phyloP scores from a whole-genome alignment of 352 stramenopile species.

The Globisporangium canariense region DNA sequence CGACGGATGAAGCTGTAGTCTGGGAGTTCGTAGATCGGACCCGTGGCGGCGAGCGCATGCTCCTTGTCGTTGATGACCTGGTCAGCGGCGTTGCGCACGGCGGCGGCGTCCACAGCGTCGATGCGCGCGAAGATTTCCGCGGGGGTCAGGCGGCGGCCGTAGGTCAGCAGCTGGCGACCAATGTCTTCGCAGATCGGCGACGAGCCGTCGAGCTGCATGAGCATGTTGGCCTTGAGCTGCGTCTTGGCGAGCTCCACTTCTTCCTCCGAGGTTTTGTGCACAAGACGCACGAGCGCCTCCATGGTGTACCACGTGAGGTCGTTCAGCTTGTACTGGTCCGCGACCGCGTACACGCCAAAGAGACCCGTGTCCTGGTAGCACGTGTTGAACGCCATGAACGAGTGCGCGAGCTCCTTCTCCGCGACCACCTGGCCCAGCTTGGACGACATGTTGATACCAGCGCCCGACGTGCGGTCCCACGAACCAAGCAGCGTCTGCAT shows the following conservation, averaged over 20 bases:
- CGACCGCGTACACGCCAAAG: conserved; percentile 98
- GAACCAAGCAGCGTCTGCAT: conserved; percentile 94
- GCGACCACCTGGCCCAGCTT: conserved; percentile 96
- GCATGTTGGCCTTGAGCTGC: conserved; percentile 99
- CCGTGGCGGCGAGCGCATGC: conserved; percentile 96
- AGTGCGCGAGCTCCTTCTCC: conserved; percentile 95
- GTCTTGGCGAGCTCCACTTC: conserved; percentile 98
- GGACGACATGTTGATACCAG: conserved; percentile 94
- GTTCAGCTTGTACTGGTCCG: conserved; percentile 93
- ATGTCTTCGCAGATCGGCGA: conserved; percentile 99
- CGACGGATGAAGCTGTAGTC: conserved; percentile 99
- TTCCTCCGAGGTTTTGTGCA: conserved; percentile 96
- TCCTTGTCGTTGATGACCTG: conserved; percentile 98
- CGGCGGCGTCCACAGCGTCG: conserved; percentile 95
- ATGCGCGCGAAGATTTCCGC: conserved; percentile 99
- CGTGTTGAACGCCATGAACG: conserved; percentile 99
- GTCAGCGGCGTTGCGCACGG: conserved; percentile 88
- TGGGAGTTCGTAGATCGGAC: conserved; percentile 97
- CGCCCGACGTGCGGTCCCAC: conserved; percentile 90
- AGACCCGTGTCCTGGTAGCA: conserved; percentile 99
- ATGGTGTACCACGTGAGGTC: conserved; percentile 95
- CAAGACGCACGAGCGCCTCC: conserved; percentile 93
- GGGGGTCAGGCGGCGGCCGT: conserved; percentile 95
- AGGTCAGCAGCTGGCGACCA: conserved; percentile 97
- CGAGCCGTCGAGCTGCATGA: conserved; percentile 99